A percentile compares a stretch with the other conserved stretches of the same genome.
Evolutionary conservation across 352 stramenopile genomes (phyloP).

Genomic region (Plasmopara viticola): DNA sequence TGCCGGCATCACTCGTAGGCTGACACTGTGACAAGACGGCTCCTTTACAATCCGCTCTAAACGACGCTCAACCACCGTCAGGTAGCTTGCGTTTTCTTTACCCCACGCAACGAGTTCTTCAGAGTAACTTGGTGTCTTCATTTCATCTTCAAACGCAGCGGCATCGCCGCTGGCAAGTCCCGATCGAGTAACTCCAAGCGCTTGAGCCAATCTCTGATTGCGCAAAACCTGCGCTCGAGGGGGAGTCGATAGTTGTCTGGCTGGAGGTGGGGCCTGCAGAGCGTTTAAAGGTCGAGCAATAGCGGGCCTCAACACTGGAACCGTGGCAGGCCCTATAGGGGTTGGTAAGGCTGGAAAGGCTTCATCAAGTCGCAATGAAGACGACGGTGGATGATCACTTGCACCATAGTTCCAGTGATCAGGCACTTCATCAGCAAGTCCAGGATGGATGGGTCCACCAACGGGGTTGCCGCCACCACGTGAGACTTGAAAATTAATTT

Average conservation of each 20-base stretch:
- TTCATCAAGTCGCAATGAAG: conserved; percentile 32
- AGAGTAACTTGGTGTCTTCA: conserved; percentile 63
- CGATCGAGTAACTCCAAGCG: conserved; percentile 44
- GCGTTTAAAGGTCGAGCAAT: conserved; percentile 27
- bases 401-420: conserved; percentile 59
- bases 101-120: conserved; percentile 62
- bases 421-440: conserved; percentile 32
- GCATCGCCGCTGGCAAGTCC: conserved; percentile 28
- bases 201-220: conserved; percentile 63
- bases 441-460: conserved; percentile 19
- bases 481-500: conserved; percentile 72
- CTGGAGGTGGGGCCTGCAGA: conserved; percentile 14
- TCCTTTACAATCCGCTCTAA: conserved; percentile 71
- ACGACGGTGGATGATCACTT: conserved; percentile 19
- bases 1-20: conserved; percentile 58
- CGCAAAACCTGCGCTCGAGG: conserved; percentile 48
- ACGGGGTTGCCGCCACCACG: conserved; percentile 50
- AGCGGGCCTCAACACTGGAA: conserved; percentile 35
- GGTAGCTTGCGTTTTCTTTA: conserved; percentile 61
- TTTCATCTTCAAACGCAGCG: conserved; percentile 65
- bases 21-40: conserved; percentile 62
- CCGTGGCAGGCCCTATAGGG: conserved; percentile 29
- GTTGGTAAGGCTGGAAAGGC: conserved; percentile 63
- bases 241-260: conserved; percentile 20
- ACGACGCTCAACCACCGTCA: conserved; percentile 65